A percentile compares a stretch with the other conserved stretches of the same genome.
phyloP scores from a whole-genome alignment of 164 flowering plant species.

The Berberis thunbergii region DNA sequence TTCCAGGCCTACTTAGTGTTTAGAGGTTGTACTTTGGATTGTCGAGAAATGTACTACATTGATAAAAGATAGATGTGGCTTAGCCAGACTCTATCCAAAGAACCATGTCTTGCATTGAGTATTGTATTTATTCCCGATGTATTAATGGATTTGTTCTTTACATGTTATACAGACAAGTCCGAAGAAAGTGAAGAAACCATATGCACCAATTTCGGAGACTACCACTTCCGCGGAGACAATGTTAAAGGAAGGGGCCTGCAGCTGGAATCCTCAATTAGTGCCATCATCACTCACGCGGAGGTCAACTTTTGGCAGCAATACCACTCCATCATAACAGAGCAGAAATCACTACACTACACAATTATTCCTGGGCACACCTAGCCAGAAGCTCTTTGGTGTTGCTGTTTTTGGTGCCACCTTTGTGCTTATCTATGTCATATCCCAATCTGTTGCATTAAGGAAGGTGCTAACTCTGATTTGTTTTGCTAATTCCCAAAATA shows the following conservation, averaged over 20 bases:
- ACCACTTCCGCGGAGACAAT: slow-evolving; percentile 16
- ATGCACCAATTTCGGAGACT: slow-evolving; percentile 49
- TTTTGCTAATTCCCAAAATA: no score
- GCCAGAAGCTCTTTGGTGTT: no score
- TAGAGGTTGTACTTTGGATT: no score
- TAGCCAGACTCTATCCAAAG: neutral
- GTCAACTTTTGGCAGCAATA: slow-evolving; percentile 65
- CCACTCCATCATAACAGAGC: slow-evolving; percentile 13
- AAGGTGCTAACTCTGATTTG: no score
- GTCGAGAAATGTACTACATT: no score
- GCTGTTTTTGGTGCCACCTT: no score
- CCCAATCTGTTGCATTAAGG: no score
- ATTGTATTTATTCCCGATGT: no score
- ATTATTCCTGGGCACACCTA: no score
- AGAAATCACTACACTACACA: neutral
- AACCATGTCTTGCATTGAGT: neutral
- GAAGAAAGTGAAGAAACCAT: slow-evolving; percentile 74
- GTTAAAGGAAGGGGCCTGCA: slow-evolving; percentile 28
- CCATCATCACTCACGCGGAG: slow-evolving; percentile 41
- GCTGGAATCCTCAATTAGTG: slow-evolving; percentile 50
- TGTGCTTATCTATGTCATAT: no score
- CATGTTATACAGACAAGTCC: slow-evolving; percentile 40
- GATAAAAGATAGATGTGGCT: neutral
- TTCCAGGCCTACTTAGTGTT: no score
- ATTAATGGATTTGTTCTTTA: neutral